These are phyloP conservation scores for Exophiala sideris DNA, from an alignment of 2,329 filamentous ascomycete species.

Conservation along the genomic window DNA sequence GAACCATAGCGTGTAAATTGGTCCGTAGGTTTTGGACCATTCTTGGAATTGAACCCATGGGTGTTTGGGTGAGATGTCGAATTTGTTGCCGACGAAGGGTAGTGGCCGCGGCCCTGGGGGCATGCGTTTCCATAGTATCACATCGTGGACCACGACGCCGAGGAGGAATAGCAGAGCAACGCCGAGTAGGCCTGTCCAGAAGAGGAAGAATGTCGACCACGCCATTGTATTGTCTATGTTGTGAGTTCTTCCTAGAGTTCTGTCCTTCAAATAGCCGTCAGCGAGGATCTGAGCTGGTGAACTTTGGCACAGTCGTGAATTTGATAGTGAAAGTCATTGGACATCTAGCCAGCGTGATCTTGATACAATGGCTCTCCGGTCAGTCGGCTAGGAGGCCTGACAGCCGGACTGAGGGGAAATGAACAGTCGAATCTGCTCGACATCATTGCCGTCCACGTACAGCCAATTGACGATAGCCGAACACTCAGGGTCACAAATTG, in stretches of 20 bases:
- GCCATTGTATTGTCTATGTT: slow-evolving; percentile 7
- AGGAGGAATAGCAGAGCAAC: slow-evolving; percentile 9
- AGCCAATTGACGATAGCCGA: no score
- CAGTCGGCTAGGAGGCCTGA: no score
- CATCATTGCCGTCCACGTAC: no score
- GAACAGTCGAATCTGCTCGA: no score
- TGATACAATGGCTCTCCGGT: no score
- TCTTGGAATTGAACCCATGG: slow-evolving; percentile 33
- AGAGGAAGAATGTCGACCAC: slow-evolving; percentile 14
- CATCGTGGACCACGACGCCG: slow-evolving; percentile 22
- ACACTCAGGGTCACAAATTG: no score
- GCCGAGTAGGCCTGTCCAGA: slow-evolving; percentile 17
- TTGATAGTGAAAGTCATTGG: no score
- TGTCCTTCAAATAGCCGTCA: no score
- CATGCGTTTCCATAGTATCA: slow-evolving; percentile 25
- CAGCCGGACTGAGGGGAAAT: no score
- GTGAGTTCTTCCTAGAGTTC: background rate
- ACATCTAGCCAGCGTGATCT: no score
- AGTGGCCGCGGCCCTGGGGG: slow-evolving; percentile 31
- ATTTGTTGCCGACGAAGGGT: slow-evolving; percentile 34
- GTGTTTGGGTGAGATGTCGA: slow-evolving; percentile 31
- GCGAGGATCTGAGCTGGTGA: no score
- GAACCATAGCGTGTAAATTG: slow-evolving; percentile 31
- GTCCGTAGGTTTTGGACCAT: slow-evolving; percentile 37
- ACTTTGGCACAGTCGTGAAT: no score